Conservation (phyloP, 1,284 basidiomycete species). For the Takashimella koratensis region DNA sequence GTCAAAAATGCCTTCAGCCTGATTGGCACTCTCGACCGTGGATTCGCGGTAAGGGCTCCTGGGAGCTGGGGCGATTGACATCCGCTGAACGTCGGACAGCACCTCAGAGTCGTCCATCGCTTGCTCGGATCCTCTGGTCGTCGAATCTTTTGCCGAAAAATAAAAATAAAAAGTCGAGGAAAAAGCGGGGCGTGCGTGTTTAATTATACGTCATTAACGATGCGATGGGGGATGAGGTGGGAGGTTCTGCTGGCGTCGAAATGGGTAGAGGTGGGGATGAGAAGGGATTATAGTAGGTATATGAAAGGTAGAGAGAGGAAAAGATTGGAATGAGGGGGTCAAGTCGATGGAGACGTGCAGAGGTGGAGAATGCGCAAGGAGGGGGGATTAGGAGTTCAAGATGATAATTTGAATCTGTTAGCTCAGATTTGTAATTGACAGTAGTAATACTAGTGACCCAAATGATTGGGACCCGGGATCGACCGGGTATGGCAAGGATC, state of each 20-base stretch:
- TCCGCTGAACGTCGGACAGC: background rate
- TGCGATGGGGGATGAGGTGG: slow-evolving; percentile 23
- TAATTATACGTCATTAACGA: background rate
- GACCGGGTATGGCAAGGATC: no score
- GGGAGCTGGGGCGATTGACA: background rate
- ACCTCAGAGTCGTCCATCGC: background rate
- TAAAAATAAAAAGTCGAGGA: slow-evolving; percentile 43
- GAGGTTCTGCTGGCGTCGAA: slow-evolving; percentile 56
- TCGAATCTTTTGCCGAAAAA: no score
- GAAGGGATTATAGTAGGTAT: background rate
- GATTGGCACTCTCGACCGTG: background rate
- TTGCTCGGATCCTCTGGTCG: no score
- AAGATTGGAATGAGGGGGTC: background rate
- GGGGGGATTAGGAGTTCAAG: no score
- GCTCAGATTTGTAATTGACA: no score
- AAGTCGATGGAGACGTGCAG: no score
- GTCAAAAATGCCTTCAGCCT: background rate
- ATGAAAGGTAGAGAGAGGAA: background rate
- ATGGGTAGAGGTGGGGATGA: slow-evolving; percentile 48
- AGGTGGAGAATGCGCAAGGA: no score
- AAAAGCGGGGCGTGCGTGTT: slow-evolving; percentile 25
- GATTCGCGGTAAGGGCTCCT: background rate
- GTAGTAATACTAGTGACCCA: no score
- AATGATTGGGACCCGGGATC: no score
- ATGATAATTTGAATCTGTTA: no score